phyloP scores from a whole-genome alignment of 345 rosid species.

The Populus ilicifolia region DNA sequence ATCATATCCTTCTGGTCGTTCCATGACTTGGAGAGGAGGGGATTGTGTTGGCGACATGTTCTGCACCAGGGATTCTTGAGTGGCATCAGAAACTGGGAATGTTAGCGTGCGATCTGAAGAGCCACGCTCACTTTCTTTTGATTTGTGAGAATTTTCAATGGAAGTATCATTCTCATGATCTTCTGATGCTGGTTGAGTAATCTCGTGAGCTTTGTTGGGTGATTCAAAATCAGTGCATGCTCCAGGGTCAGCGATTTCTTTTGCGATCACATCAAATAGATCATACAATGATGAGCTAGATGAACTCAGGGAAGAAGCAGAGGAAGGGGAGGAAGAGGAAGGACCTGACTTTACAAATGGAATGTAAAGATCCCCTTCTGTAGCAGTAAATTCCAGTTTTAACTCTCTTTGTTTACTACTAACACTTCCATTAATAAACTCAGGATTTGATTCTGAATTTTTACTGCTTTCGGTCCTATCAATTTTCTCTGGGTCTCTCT shows the following conservation, averaged over 20 bases:
- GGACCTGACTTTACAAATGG: conserved; percentile 17
- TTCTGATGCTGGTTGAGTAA: neutral
- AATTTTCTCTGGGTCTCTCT: conserved; percentile 8
- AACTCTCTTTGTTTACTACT: conserved; percentile 20
- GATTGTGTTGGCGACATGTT: conserved; percentile 38
- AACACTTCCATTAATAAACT: conserved; percentile 10
- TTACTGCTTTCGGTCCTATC: conserved; percentile 12
- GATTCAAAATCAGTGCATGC: neutral
- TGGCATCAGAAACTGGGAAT: conserved; percentile 40
- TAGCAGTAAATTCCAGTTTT: conserved; percentile 1
- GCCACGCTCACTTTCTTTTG: conserved; percentile 17
- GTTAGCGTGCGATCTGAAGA: conserved; percentile 15
- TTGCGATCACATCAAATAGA: conserved; percentile 19
- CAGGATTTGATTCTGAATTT: conserved; percentile 19
- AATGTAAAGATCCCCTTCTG: neutral
- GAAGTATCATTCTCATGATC: conserved; percentile 1
- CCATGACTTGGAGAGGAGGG: conserved; percentile 79
- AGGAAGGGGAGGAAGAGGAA: conserved; percentile 27
- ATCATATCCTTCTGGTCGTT: conserved; percentile 38
- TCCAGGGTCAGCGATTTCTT: neutral
- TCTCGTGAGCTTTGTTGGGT: neutral
- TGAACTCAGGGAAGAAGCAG: conserved; percentile 27
- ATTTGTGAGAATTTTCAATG: conserved; percentile 14
- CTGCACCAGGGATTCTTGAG: conserved; percentile 26
- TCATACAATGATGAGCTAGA: conserved; percentile 38